Evolutionary conservation across 2,329 filamentous ascomycete genomes (phyloP), one percentile per base, ranked within the genome.

Genomic region (Diplodia scrobiculata): DNA sequence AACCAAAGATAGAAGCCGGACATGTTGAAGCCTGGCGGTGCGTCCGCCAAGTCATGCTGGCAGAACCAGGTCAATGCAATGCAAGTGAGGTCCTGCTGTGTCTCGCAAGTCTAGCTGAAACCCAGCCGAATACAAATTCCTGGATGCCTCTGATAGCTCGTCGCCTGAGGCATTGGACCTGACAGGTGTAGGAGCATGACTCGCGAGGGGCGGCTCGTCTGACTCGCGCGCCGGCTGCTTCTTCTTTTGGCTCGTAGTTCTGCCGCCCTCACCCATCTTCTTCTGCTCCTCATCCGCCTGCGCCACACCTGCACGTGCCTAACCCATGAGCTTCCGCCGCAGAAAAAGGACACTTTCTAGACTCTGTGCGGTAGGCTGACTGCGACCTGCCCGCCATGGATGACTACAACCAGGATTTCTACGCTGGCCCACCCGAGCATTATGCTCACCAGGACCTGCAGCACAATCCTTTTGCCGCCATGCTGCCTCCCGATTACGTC

Each of bases 401-500:
- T 14, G 14, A 55, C 3, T 62, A 36, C 27, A 27, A 45, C 14
- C 48, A 66, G 9, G 55, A 55, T n/a, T 66, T 45, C 58, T 66
- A 63, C 27, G 17, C 21, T 3, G 13, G 36, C 25, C 55, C 50
- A 14, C 55, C 50, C 9, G 36, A 52, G 10, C 55, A 66, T 10
- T 41, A 66, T 60, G 53, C 25, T 60, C 45, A 41, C 17, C 19
- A 60, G 47, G 64, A 59, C 34, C 41, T 59, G 29, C 54, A 66
- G 29, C 34, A 66, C 55, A 66, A 66, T 62, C 65, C 65, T 19
- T 66, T 66, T 32, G 55, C 65, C 19, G 65, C 65, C 36, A 54
- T 66, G 55, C 51, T 65, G 17, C 63, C 63, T 27, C 63, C 63
- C 14, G 51, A 52, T 51, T 66, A 53, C 19, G 17, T 34, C 11